These are phyloP conservation scores for Ormosia semicastrata DNA, from an alignment of 306 rosid genomes.

Conservation along the genomic window DNA sequence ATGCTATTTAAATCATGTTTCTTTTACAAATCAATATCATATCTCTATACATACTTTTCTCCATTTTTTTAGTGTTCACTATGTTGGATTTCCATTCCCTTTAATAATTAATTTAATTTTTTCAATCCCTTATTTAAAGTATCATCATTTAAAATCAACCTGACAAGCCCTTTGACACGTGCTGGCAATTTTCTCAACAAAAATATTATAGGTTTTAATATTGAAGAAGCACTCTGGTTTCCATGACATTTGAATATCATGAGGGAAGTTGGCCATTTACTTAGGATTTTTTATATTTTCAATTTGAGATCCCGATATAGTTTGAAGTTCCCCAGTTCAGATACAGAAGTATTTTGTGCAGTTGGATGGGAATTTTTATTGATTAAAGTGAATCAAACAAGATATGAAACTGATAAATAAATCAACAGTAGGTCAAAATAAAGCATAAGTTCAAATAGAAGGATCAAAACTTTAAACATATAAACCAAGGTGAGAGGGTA, in stretches of 20 bases:
- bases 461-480: conserved; percentile 12
- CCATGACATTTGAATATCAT: conserved; percentile 8
- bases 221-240: not conserved
- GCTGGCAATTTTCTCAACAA: not conserved
- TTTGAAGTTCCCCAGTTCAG: conserved; percentile 1
- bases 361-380: not conserved
- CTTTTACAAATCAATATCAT: not conserved
- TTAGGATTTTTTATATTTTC: not conserved
- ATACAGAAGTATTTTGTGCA: not conserved
- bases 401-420: not conserved
- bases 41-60: not conserved
- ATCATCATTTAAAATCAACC: conserved; percentile 4
- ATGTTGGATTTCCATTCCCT: not conserved
- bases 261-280: conserved; percentile 2
- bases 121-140: not conserved
- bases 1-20: not conserved
- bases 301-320: not conserved
- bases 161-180: not conserved
- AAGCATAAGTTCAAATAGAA: conserved; percentile 18
- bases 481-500: conserved; percentile 49
- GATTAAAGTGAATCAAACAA: conserved; percentile 14
- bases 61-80: not conserved
- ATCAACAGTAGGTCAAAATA: conserved; percentile 4
- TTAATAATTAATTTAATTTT: not conserved
- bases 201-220: not conserved